These are phyloP conservation scores for Neofusicoccum sp. DNA, from an alignment of 2,329 filamentous ascomycete genomes.

Conservation along the genomic window DNA sequence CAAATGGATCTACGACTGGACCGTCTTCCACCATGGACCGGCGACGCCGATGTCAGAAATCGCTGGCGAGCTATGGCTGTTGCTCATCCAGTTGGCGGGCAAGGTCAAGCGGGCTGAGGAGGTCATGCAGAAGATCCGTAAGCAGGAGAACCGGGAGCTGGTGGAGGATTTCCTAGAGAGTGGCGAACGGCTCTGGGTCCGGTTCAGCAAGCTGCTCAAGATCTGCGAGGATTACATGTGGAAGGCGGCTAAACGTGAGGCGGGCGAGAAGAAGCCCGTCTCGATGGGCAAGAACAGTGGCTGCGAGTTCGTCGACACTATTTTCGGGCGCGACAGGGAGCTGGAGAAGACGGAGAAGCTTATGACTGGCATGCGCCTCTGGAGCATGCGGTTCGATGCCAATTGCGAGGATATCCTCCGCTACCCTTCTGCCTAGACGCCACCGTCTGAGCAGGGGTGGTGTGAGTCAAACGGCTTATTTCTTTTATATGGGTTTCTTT, in stretches of 20 bases:
- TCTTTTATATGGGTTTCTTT: not conserved
- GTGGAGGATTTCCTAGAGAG: conserved; percentile 89
- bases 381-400: conserved; percentile 92
- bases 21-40: conserved; percentile 83
- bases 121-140: conserved; percentile 70
- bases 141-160: conserved; percentile 73
- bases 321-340: conserved; percentile 90
- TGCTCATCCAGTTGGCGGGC: conserved; percentile 89
- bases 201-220: conserved; percentile 85
- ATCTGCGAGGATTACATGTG: conserved; percentile 94
- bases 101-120: conserved; percentile 93
- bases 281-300: conserved; percentile 86
- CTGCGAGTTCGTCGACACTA: conserved; percentile 91
- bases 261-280: conserved; percentile 21
- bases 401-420: conserved; percentile 90
- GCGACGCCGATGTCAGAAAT: conserved; percentile 84
- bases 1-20: conserved; percentile 99
- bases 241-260: conserved; percentile 28
- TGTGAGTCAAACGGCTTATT: conserved; percentile 3
- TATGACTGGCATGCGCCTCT: conserved; percentile 85
- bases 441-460: not conserved
- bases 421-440: conserved; percentile 40
- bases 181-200: conserved; percentile 82
- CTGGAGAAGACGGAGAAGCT: conserved; percentile 88
- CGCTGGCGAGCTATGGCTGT: conserved; percentile 91